phyloP scores from a whole-genome alignment of 805 yeast genomes.

The Teunomyces barrocoloradensis region DNA sequence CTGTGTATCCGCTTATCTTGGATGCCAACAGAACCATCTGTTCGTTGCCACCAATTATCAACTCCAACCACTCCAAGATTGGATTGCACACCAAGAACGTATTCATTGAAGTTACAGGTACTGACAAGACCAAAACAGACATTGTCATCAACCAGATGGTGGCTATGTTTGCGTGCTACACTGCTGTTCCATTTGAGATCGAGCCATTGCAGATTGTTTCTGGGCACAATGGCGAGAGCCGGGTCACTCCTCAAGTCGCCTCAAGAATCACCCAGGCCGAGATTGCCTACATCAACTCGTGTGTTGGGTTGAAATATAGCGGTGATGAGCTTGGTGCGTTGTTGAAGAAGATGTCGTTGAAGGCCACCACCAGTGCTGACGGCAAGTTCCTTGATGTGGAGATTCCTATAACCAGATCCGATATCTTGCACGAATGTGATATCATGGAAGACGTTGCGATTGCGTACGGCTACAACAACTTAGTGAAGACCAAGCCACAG shows the following conservation, averaged over 20 bases:
- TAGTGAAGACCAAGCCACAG: slow-evolving; percentile 75
- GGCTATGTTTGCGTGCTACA: slow-evolving; percentile 93
- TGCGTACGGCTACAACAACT: slow-evolving; percentile 90
- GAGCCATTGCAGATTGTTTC: slow-evolving; percentile 89
- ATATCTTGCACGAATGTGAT: slow-evolving; percentile 94
- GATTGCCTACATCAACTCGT: slow-evolving; percentile 82
- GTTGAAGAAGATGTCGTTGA: slow-evolving; percentile 77
- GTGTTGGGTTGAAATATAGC: slow-evolving; percentile 77
- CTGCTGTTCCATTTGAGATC: slow-evolving; percentile 73
- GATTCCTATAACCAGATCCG: slow-evolving; percentile 94
- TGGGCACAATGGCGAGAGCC: slow-evolving; percentile 71
- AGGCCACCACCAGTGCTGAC: slow-evolving; percentile 54
- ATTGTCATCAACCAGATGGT: slow-evolving; percentile 88
- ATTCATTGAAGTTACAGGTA: slow-evolving; percentile 91
- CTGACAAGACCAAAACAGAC: slow-evolving; percentile 92
- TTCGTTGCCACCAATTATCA: slow-evolving; percentile 96
- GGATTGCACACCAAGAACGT: slow-evolving; percentile 81
- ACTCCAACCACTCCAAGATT: slow-evolving; percentile 87
- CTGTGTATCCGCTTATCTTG: slow-evolving; percentile 85
- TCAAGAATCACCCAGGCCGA: slow-evolving; percentile 74
- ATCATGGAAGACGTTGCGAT: slow-evolving; percentile 98
- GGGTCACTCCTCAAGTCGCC: slow-evolving; percentile 70
- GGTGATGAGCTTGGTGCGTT: slow-evolving; percentile 66
- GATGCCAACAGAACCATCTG: slow-evolving; percentile 76
- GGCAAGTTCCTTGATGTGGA: slow-evolving; percentile 56